These are phyloP conservation scores for Myriosclerotinia duriaeana DNA, from an alignment of 2,329 filamentous ascomycete species.

Conservation along the genomic window DNA sequence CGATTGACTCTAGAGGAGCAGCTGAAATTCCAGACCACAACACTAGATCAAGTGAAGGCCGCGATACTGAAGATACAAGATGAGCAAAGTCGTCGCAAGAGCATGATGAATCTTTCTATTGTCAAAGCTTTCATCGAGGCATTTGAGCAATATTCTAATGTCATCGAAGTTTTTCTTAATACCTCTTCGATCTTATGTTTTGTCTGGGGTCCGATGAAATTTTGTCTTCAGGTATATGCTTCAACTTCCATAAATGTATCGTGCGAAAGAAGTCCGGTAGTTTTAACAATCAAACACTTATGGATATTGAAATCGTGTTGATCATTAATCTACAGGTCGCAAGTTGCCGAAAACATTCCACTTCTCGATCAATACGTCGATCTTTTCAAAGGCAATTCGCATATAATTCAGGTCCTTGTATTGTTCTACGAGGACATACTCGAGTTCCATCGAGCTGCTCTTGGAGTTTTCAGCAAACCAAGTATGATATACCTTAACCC, in stretches of 20 bases:
- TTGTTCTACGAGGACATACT: slow-evolving; percentile 44
- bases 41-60: slow-evolving; percentile 33
- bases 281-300: too few species aligned
- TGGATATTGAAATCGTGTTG: too few species aligned
- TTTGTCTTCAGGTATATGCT: slow-evolving; percentile 38
- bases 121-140: slow-evolving; percentile 40
- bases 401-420: slow-evolving; percentile 41
- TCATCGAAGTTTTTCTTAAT: slow-evolving; percentile 43
- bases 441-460: slow-evolving; percentile 42
- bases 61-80: slow-evolving; percentile 36
- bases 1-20: slow-evolving; percentile 24
- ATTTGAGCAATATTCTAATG: slow-evolving; percentile 43
- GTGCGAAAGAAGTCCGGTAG: too few species aligned
- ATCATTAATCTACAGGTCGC: slow-evolving; percentile 34
- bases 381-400: slow-evolving; percentile 37
- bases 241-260: not conserved
- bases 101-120: slow-evolving; percentile 38
- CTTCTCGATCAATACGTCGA: slow-evolving; percentile 40
- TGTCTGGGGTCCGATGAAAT: slow-evolving; percentile 44
- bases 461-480: slow-evolving; percentile 37
- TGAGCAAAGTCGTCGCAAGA: slow-evolving; percentile 34
- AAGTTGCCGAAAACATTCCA: slow-evolving; percentile 43
- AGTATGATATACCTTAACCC: slow-evolving; percentile 29
- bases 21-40: slow-evolving; percentile 28
- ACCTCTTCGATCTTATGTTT: slow-evolving; percentile 40